Conservation (phyloP, 371 early-diverging fungal genomes). For the Haplosporangium sp. region DNA sequence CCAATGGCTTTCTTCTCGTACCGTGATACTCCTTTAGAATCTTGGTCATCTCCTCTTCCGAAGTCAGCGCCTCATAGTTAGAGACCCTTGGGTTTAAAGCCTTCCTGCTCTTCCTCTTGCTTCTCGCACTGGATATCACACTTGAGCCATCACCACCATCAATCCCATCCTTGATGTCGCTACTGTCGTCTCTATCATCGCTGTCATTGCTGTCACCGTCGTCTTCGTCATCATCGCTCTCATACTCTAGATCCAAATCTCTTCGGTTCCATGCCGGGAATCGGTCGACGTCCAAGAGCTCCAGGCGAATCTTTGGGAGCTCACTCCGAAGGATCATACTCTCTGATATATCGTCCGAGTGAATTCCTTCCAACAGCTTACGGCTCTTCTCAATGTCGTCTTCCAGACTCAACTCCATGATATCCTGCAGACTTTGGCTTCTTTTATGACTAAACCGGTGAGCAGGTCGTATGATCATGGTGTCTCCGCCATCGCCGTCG, state of each 20-base stretch:
- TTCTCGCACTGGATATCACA: neutral
- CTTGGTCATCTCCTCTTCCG: conserved; percentile 10
- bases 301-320: conserved; percentile 40
- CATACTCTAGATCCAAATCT: conserved; percentile 20
- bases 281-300: conserved; percentile 31
- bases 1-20: neutral
- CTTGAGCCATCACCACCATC: too few relatives aligned
- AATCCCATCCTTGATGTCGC: neutral
- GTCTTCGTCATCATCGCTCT: conserved; percentile 18
- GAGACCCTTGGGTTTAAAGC: too few relatives aligned
- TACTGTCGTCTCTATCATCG: neutral
- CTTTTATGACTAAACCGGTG: conserved; percentile 37
- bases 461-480: neutral
- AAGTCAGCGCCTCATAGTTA: neutral
- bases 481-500: conserved; percentile 4
- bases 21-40: conserved; percentile 14
- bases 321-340: conserved; percentile 42
- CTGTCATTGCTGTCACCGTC: neutral
- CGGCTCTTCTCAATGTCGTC: conserved; percentile 22
- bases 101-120: neutral
- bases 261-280: conserved; percentile 32
- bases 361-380: conserved; percentile 10
- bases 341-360: conserved; percentile 20
- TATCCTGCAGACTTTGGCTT: conserved; percentile 37
- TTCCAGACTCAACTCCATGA: conserved; percentile 11